Percentiles rank a stretch among this genome's conserved stretches.
These are phyloP conservation scores for Aureobasidium sp. DNA, from an alignment of 2,329 filamentous ascomycete genomes.

Conservation along the genomic window DNA sequence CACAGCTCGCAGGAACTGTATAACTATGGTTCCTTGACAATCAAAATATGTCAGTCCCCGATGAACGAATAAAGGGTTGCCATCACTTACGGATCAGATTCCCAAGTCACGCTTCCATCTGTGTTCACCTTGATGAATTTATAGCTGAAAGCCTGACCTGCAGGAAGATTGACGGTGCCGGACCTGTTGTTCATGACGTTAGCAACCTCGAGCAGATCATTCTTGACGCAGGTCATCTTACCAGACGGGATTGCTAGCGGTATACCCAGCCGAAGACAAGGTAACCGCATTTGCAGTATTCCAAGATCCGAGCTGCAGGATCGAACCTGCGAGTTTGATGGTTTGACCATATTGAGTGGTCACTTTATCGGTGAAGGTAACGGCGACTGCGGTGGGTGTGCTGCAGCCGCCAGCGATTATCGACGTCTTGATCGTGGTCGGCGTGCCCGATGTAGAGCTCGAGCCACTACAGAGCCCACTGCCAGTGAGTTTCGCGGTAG, in stretches of 20 bases:
- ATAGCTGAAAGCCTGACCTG: slow-evolving; percentile 52
- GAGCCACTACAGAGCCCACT: slow-evolving; percentile 30
- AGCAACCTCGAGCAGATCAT: not conserved
- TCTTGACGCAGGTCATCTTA: not conserved
- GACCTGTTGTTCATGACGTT: slow-evolving; percentile 53
- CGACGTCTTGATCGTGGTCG: not conserved
- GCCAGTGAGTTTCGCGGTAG: slow-evolving; percentile 28
- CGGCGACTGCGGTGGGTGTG: slow-evolving; percentile 27
- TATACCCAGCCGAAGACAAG: slow-evolving; percentile 53
- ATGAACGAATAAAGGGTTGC: slow-evolving; percentile 36
- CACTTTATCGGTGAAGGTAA: slow-evolving; percentile 56
- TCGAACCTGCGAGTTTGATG: slow-evolving; percentile 57
- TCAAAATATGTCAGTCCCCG: slow-evolving; percentile 20
- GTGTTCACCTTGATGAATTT: slow-evolving; percentile 56
- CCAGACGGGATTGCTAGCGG: slow-evolving; percentile 41
- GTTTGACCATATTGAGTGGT: slow-evolving; percentile 54
- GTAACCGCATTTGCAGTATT: slow-evolving; percentile 44
- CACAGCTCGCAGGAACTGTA: slow-evolving; percentile 1
- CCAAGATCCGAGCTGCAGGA: slow-evolving; percentile 54
- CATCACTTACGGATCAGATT: slow-evolving; percentile 46
- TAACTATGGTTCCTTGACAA: not conserved
- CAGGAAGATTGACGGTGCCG: slow-evolving; percentile 45
- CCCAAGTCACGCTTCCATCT: slow-evolving; percentile 55
- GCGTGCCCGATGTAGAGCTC: not conserved
- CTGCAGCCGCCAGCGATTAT: slow-evolving; percentile 8